Evolutionary conservation across 176 grass and related monocot genomes (phyloP).

Genomic region (Oryza rufipogon): DNA sequence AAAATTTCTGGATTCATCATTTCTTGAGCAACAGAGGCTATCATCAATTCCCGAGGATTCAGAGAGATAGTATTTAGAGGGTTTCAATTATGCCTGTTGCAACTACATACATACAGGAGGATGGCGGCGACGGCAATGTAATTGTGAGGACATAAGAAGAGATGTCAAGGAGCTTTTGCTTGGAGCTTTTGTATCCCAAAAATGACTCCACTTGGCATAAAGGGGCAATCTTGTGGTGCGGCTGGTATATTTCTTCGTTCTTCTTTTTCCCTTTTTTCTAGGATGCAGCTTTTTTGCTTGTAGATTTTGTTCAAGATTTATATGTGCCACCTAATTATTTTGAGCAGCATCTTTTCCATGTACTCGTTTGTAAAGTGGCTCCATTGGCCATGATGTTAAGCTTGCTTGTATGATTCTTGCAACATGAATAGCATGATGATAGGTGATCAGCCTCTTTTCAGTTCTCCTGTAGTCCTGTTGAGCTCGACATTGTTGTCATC

Average conservation of each 20-base stretch:
- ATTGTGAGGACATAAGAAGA: constrained; percentile 49
- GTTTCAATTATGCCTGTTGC: constrained; percentile 49
- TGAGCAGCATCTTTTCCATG: constrained; percentile 47
- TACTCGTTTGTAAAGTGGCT: constrained; percentile 58
- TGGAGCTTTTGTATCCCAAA: constrained; percentile 48
- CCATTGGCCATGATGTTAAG: constrained; percentile 51
- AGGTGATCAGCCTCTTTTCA: constrained; percentile 41
- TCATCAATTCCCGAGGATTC: constrained; percentile 74
- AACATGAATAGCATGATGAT: constrained; percentile 55
- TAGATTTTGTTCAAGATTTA: constrained; percentile 69
- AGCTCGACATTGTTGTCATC: constrained; percentile 17
- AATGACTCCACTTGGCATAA: constrained; percentile 46
- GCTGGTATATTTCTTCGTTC: constrained; percentile 83
- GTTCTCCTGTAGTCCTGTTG: constrained; percentile 32
- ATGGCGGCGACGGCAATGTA: constrained; percentile 29
- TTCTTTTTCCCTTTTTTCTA: constrained; percentile 43
- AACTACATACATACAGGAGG: constrained; percentile 45
- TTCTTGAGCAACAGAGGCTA: constrained; percentile 75
- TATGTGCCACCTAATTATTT: constrained; percentile 55
- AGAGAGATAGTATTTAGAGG: constrained; percentile 56
- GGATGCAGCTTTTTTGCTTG: constrained; percentile 53
- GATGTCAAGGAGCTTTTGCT: constrained; percentile 45
- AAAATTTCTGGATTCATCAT: constrained; percentile 81
- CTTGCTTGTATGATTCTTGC: constrained; percentile 61
- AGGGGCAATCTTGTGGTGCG: constrained; percentile 46